Percentiles rank a stretch among this genome's conserved stretches.
These are phyloP conservation scores for Metschnikowia chrysomelidarum DNA, from an alignment of 805 yeast genomes.

Conservation along the genomic window DNA sequence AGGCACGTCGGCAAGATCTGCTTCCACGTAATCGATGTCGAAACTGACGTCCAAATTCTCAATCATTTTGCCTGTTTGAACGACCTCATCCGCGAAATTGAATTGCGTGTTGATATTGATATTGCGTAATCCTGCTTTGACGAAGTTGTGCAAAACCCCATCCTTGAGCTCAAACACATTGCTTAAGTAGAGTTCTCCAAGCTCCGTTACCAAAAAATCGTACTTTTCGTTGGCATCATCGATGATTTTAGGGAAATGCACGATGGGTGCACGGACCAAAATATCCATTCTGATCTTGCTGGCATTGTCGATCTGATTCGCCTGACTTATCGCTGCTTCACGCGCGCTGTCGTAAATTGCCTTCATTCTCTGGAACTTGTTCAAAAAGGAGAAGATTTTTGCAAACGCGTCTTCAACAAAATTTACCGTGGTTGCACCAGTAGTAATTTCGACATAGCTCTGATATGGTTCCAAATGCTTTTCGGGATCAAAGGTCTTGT, in stretches of 20 bases:
- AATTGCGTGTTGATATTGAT: slow-evolving; percentile 66
- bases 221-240: slow-evolving; percentile 39
- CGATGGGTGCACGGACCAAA: slow-evolving; percentile 73
- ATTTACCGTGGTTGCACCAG: slow-evolving; percentile 74
- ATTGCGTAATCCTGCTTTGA: slow-evolving; percentile 69
- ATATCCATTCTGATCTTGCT: slow-evolving; percentile 69
- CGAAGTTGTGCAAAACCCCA: slow-evolving; percentile 44
- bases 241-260: slow-evolving; percentile 67
- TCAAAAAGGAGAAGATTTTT: slow-evolving; percentile 62
- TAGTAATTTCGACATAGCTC: slow-evolving; percentile 57
- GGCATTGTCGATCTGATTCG: slow-evolving; percentile 58
- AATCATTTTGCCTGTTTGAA: slow-evolving; percentile 62
- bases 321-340: slow-evolving; percentile 83
- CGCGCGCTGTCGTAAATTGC: slow-evolving; percentile 86
- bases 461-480: slow-evolving; percentile 50
- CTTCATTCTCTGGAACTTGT: slow-evolving; percentile 82
- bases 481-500: slow-evolving; percentile 70
- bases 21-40: slow-evolving; percentile 54
- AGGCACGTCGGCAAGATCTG: slow-evolving; percentile 39
- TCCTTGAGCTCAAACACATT: slow-evolving; percentile 50
- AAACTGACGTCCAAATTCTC: slow-evolving; percentile 63
- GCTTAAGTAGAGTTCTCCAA: slow-evolving; percentile 77
- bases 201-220: slow-evolving; percentile 65
- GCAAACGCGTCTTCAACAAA: slow-evolving; percentile 80
- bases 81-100: slow-evolving; percentile 40